Percentiles rank a stretch among this genome's conserved stretches.
Evolutionary conservation across 305 asterid genomes (phyloP).

Genomic region (Fraxinus sp.): DNA sequence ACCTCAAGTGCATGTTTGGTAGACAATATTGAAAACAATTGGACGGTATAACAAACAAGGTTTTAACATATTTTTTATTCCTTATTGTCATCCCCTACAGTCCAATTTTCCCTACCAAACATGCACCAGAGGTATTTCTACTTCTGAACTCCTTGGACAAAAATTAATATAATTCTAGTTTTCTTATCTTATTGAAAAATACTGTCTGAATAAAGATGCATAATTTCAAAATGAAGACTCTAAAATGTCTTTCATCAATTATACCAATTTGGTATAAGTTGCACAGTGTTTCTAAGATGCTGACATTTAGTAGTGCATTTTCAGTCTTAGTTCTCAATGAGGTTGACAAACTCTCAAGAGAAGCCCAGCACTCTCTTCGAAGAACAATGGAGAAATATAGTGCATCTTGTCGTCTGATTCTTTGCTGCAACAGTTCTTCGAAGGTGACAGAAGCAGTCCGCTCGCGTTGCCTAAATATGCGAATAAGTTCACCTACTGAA

Average conservation of each 20-base stretch:
- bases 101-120: neutral
- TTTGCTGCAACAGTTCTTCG: conserved; percentile 97
- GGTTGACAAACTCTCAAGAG: conserved; percentile 96
- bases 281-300: conserved; percentile 21
- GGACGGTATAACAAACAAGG: neutral
- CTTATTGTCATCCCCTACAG: neutral
- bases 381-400: conserved; percentile 99
- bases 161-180: neutral
- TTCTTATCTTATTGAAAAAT: neutral
- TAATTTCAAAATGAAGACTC: neutral
- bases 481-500: conserved; percentile 80
- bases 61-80: neutral
- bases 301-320: conserved; percentile 27
- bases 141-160: conserved; percentile 1
- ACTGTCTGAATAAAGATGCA: conserved; percentile 3
- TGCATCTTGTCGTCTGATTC: conserved; percentile 83
- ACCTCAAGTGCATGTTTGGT: neutral
- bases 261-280: conserved; percentile 15
- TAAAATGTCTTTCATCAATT: conserved; percentile 1
- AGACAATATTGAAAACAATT: neutral
- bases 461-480: conserved; percentile 89
- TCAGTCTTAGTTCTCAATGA: conserved; percentile 90
- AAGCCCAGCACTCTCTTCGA: conserved; percentile 97
- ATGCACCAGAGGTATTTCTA: neutral
- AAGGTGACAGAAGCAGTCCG: conserved; percentile 97